Evolutionary conservation across 2,329 filamentous ascomycete genomes (phyloP), one percentile per base, ranked within the genome.

Genomic region (Emergomyces orientalis): DNA sequence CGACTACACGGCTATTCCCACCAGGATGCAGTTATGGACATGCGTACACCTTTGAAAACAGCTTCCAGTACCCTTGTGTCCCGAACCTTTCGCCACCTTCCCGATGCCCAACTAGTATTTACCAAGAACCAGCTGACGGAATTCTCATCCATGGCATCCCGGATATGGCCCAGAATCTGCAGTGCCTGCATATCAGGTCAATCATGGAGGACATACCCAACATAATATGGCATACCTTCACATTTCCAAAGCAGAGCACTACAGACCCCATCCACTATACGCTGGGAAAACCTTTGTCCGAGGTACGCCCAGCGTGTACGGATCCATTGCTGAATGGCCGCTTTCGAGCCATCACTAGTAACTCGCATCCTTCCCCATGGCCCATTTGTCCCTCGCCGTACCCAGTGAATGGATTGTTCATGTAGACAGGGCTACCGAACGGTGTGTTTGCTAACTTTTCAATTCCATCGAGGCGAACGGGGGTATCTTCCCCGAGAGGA

Each of bases 121-220:
- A 32, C 3, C 32, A 32, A 17, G 14, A 25, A 19, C 11, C 3
- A 52, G 17, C 13, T 72, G 2, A 73, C 75, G 60, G 75, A 72
- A 60, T 73, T 69, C 49, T 62, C 65, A 19, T 68, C 63, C 69
- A 70, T 68, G 67, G 67, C 63, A 9, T 65, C 55, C 51, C 64
- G 62, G 59, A 68, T 62, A 43, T 72, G 68, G 2, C 59, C 58
- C 1, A 76, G 70, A 56, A 76, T 76, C 45, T 70, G 67, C 17
- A 67, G 65, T 59, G 72, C 72, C 37, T 68, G 65, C 2, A 69
- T 66, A 62, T 76, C 71, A 5, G 71, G 67, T 71, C 74, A 77
- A 62, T 76, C 70, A 63, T 76, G 74, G 1, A 75, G 63, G 17
- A 75, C 64, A n/a, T 68, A 69, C 59, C 70, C 70, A 37, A 76